Conservation (phyloP, 1,139 yeast genomes). For the Nakaseomyces delphensis region DNA sequence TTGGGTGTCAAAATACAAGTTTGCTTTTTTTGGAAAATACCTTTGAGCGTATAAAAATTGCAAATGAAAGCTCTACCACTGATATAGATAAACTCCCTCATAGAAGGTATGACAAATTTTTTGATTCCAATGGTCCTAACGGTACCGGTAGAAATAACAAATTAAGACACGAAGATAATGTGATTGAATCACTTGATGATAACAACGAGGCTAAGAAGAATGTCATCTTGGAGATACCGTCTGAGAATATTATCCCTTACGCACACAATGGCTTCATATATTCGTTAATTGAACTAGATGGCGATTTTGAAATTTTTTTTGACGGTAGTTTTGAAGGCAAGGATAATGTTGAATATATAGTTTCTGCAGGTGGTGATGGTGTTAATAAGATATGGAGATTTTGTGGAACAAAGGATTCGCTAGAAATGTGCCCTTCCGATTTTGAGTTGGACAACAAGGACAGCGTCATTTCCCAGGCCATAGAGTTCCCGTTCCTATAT, state of each 20-base stretch:
- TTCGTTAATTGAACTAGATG: conserved; percentile 40
- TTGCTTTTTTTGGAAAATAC: conserved; percentile 56
- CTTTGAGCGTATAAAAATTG: conserved; percentile 20
- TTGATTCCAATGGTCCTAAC: conserved; percentile 85
- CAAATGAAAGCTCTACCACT: conserved; percentile 12
- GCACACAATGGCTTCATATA: conserved; percentile 92
- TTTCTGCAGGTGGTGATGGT: conserved; percentile 90
- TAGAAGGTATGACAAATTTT: conserved; percentile 72
- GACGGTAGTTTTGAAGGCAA: conserved; percentile 4
- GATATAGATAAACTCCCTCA: conserved; percentile 49
- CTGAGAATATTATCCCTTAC: conserved; percentile 56
- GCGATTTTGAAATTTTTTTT: conserved; percentile 11
- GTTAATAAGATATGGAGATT: conserved; percentile 65
- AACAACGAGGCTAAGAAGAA: background rate
- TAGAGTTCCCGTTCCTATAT: conserved; percentile 57
- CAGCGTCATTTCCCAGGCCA: conserved; percentile 58
- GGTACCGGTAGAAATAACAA: conserved; percentile 33
- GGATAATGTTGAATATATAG: conserved; percentile 36
- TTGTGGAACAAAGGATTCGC: conserved; percentile 11
- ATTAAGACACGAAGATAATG: background rate
- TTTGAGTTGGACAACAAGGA: conserved; percentile 53
- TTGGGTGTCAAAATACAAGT: conserved; percentile 91
- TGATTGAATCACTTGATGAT: background rate
- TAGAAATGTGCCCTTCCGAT: conserved; percentile 15
- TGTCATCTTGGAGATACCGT: conserved; percentile 52